Conservation (phyloP, 1,284 basidiomycete genomes). For the Heliocybe sulcata region DNA sequence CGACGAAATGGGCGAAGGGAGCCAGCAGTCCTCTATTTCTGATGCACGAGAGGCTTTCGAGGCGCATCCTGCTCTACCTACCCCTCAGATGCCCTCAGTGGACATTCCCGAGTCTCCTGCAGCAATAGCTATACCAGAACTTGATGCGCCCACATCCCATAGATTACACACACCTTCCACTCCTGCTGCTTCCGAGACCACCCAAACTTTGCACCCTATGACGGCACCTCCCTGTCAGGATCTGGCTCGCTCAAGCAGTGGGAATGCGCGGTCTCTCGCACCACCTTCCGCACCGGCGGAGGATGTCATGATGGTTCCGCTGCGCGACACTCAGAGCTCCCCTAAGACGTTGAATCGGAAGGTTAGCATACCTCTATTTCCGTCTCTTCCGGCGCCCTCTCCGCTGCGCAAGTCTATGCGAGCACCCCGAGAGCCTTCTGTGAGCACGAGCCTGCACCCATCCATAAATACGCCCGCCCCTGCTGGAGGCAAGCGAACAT, state of each 20-base stretch:
- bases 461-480: constrained; percentile 33
- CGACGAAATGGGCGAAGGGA: constrained; percentile 47
- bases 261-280: background rate
- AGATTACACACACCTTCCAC: background rate
- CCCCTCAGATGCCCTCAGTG: too few species aligned
- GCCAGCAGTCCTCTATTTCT: constrained; percentile 7
- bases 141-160: background rate
- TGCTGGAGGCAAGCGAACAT: constrained; percentile 50
- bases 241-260: background rate
- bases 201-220: background rate
- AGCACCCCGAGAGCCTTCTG: constrained; percentile 35
- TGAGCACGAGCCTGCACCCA: constrained; percentile 17
- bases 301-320: background rate
- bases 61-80: background rate
- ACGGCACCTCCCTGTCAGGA: background rate
- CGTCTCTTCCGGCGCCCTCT: constrained; percentile 50
- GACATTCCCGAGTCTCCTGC: too few species aligned
- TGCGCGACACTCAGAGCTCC: background rate
- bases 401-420: constrained; percentile 64
- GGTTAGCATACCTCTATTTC: constrained; percentile 17
- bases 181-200: background rate
- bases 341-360: background rate
- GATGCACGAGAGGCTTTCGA: background rate
- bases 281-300: background rate
- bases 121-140: too few species aligned